phyloP scores from a whole-genome alignment of 768 basidiomycete species.

The Phlebiopsis gigantea region DNA sequence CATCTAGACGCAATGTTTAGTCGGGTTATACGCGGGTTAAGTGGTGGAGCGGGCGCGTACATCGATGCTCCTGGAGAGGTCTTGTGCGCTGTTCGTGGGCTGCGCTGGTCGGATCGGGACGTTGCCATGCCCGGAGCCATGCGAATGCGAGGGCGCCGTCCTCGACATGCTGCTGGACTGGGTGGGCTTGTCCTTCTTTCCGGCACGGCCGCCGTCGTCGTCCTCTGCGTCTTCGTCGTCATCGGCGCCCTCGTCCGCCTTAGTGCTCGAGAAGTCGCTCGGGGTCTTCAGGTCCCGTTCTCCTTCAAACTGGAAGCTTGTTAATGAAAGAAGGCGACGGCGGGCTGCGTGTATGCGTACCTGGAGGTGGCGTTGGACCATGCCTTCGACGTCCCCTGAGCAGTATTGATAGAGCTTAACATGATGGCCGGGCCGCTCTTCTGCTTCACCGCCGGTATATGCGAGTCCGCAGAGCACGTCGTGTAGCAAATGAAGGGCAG shows the following conservation, averaged over 20 bases:
- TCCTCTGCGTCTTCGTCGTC: conserved; percentile 37
- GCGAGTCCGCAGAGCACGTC: too few relatives aligned
- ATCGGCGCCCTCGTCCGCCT: conserved; percentile 22
- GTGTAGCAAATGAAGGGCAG: background rate
- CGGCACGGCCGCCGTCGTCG: conserved; percentile 23
- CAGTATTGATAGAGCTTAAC: conserved; percentile 80
- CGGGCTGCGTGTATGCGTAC: conserved; percentile 27
- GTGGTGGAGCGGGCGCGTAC: background rate
- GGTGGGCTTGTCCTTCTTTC: conserved; percentile 12
- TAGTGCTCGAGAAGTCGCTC: conserved; percentile 41
- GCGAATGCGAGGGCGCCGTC: background rate
- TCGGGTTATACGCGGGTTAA: background rate
- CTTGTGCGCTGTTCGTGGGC: background rate
- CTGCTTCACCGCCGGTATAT: conserved; percentile 30
- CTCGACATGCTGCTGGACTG: conserved; percentile 3
- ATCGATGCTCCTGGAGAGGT: background rate
- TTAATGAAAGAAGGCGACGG: background rate
- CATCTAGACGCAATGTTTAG: background rate
- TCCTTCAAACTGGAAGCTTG: conserved; percentile 38
- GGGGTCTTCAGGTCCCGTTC: conserved; percentile 46
- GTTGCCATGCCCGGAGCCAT: background rate
- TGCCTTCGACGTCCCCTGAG: conserved; percentile 62
- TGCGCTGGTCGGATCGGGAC: conserved; percentile 5
- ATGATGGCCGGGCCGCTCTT: conserved; percentile 75
- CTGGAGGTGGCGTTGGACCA: conserved; percentile 63